Base-by-base conservation (phyloP, 2,329 filamentous ascomycete species). In the Fusarium udum region DNA sequence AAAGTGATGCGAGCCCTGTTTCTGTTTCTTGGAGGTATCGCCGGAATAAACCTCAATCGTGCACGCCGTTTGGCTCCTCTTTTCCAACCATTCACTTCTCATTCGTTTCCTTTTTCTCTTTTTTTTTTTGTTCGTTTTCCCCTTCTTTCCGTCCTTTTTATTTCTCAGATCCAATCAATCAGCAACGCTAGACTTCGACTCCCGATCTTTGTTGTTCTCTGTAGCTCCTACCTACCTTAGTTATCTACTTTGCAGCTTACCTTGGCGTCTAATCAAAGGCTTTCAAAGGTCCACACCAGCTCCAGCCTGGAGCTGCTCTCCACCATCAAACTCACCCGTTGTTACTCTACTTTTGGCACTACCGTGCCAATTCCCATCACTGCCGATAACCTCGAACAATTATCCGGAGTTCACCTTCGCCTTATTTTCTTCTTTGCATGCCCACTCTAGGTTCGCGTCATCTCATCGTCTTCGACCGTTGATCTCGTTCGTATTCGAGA, bases 241-340 rank as follows among this genome's bases (percentile, higher is more conserved):
- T 51, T 51, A 51, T 51, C 48, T 51, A 51, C 48, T 53, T 52
- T 39, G 43, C 14, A 52, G 28, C 61, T 49, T 40, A 36, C 52
- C 64, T 65, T 72, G 72, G 63, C 70, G 61, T 59, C 61, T 75
- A 62, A 68, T 64, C 69, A 71, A 64, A 73, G 60, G 32, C 52
- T 56, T 69, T 24, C 59, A 43, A 28, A 77, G 76, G 75, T 77
- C 77, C 77, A 78, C 77, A 75, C 69, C 72, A 78, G 77, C 77
- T 78, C 72, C 72, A 78, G 74, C 53, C 69, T 67, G 46, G 65
- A 75, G 72, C 77, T 48, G 70, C 76, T 78, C 76, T 78, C 77
- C 75, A 78, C 77, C 59, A 63, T 64, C 60, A 66, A 70, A 72
- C 72, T 76, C 67, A 59, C 73, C 69, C 59, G 67, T 69, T 72